Evolutionary conservation across 2,329 filamentous ascomycete genomes (phyloP), one percentile per base, ranked within the genome.

Genomic region (Cladophialophora yegresii): DNA sequence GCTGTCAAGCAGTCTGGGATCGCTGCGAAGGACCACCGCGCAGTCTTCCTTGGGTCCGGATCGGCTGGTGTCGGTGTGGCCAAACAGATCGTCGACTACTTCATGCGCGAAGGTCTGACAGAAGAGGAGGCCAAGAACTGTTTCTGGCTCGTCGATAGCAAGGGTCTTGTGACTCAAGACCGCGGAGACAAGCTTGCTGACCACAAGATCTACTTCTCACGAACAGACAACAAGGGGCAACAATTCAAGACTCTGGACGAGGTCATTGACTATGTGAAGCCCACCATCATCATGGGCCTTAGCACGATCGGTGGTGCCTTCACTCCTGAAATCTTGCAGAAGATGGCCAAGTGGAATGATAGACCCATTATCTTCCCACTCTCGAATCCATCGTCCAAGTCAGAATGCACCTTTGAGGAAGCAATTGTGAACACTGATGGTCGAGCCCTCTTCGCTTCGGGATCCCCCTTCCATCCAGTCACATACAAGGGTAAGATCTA

Each of bases 131-230:
- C 95, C 62, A 88, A 88, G 72, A 87, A 89, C 75, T 95, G 95
- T 83, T 98, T 99, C 85, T 98, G 90, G 87, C 90, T 99, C 54
- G 93, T 98, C 66, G 95, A 98, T 81, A 96, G 92, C 74, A 93
- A 95, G 82, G 95, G 95, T 72, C 88, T 99, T 23, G 93, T 99
- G 58, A 96, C 95, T 69, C 84, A 85, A 67, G 93, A 99, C 81
- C 91, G 95, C 66, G 93, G 93, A 61, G 95, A 98, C 82, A 91
- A 89, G 77, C 87, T 99, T 47, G 92, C 93, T 43, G 90, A 96
- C 72, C 95, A 99, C 82, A 89, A 89, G 78, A 78, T 87, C 70
- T 88, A 88, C 80, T 89, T 89, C 72, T 83, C 86, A 30, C 84
- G 86, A 43, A 81, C 83, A 67, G 85, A 88, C 77, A 88, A 89